Conservation (phyloP, 164 flowering plant genomes). For the Dillenia turbinata region DNA sequence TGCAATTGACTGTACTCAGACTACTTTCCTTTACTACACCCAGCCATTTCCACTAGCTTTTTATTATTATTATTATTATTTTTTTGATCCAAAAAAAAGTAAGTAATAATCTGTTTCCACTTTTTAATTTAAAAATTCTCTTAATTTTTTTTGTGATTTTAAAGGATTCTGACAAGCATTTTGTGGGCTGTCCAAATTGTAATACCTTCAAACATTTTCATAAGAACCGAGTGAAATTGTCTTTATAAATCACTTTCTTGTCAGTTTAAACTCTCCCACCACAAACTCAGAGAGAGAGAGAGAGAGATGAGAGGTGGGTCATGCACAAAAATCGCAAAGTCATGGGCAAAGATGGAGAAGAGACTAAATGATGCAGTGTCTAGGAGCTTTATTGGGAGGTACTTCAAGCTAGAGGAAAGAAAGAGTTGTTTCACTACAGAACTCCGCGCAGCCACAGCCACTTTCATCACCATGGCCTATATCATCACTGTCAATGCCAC, state of each 20-base stretch:
- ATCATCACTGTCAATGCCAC: constrained; percentile 84
- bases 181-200: background rate
- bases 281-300: constrained; percentile 9
- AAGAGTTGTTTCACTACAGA: constrained; percentile 67
- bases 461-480: constrained; percentile 88
- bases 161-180: background rate
- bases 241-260: background rate
- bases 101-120: too few species aligned
- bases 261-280: background rate
- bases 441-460: constrained; percentile 79
- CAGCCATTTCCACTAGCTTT: too few species aligned
- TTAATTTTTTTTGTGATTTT: too few species aligned
- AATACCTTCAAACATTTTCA: background rate
- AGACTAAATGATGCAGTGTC: constrained; percentile 45
- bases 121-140: too few species aligned
- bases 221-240: background rate
- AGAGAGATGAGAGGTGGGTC: constrained; percentile 27
- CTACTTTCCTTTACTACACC: too few species aligned
- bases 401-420: constrained; percentile 72
- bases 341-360: constrained; percentile 41
- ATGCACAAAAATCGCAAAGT: constrained; percentile 17
- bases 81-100: too few species aligned
- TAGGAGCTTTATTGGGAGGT: constrained; percentile 50
- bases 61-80: too few species aligned
- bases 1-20: too few species aligned